Percentiles rank a stretch among this genome's conserved stretches.
These are phyloP conservation scores for Centella asiatica DNA, from an alignment of 129 eudicot genomes.

Conservation along the genomic window DNA sequence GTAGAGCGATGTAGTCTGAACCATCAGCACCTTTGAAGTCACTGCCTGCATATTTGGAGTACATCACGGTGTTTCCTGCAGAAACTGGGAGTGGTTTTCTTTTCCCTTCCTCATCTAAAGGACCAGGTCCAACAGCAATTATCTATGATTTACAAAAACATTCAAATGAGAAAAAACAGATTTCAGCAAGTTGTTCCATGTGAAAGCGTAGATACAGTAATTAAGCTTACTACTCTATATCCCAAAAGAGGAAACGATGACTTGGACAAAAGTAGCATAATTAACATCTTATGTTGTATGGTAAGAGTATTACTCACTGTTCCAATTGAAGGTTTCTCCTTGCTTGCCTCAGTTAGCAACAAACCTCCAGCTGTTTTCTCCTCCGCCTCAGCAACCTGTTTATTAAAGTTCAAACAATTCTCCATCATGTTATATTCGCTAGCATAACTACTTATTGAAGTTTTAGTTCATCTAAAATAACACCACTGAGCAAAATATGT, in stretches of 20 bases:
- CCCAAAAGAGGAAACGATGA: not conserved
- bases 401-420: not conserved
- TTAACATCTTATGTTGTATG: too few species aligned
- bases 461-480: too few species aligned
- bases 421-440: too few species aligned
- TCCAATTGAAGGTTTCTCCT: constrained; percentile 89
- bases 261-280: not conserved
- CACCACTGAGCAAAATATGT: too few species aligned
- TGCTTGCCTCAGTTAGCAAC: constrained; percentile 62
- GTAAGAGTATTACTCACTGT: constrained; percentile 48
- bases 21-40: constrained; percentile 82
- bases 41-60: constrained; percentile 80
- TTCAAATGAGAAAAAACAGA: too few species aligned
- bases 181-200: not conserved
- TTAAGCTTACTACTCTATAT: too few species aligned
- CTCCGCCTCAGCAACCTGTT: constrained; percentile 71
- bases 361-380: constrained; percentile 82
- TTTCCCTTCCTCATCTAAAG: constrained; percentile 66
- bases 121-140: constrained; percentile 81
- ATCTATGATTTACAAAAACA: constrained; percentile 58
- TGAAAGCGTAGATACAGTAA: not conserved
- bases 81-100: constrained; percentile 48
- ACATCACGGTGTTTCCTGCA: constrained; percentile 68
- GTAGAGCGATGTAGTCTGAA: constrained; percentile 54
- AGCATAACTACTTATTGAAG: too few species aligned